A percentile compares a stretch with the other conserved stretches of the same genome.
phyloP scores from a whole-genome alignment of 352 stramenopile genomes.

The Phytophthora citrophthora region DNA sequence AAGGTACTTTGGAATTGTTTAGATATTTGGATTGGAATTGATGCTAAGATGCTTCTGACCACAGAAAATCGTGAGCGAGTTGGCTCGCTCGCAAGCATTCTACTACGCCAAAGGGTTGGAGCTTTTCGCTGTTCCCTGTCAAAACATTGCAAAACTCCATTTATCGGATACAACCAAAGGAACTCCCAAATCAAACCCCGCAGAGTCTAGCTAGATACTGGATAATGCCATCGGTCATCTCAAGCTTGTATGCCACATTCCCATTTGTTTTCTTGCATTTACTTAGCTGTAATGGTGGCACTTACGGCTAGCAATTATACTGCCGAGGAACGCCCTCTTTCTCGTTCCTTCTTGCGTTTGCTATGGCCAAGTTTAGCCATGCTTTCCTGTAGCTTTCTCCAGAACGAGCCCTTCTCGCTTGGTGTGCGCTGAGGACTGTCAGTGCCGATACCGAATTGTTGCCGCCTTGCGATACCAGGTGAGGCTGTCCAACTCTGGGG shows the following conservation, averaged over 20 bases:
- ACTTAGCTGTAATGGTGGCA: not conserved
- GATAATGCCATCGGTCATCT: too few relatives aligned
- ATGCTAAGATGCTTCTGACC: not conserved
- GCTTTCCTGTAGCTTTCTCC: slow-evolving; percentile 75
- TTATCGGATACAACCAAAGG: slow-evolving; percentile 15
- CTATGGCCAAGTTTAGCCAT: slow-evolving; percentile 69
- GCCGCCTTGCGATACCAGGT: slow-evolving; percentile 64
- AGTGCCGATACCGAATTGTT: slow-evolving; percentile 74
- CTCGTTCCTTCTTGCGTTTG: slow-evolving; percentile 59
- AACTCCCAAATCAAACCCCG: slow-evolving; percentile 12
- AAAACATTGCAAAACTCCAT: slow-evolving; percentile 49
- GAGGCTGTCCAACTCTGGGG: slow-evolving; percentile 87
- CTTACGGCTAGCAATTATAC: slow-evolving; percentile 15
- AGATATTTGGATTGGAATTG: not conserved
- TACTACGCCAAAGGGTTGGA: slow-evolving; percentile 84
- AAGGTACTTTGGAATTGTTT: slow-evolving; percentile 47
- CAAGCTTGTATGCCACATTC: not conserved
- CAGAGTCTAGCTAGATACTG: slow-evolving; percentile 9
- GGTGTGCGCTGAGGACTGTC: slow-evolving; percentile 54
- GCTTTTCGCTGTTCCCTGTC: slow-evolving; percentile 63
- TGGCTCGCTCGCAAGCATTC: slow-evolving; percentile 75
- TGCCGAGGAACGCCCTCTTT: slow-evolving; percentile 35
- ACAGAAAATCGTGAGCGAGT: slow-evolving; percentile 77
- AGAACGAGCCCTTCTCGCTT: slow-evolving; percentile 63
- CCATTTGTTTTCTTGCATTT: not conserved